A percentile compares a stretch with the other conserved stretches of the same genome.
phyloP scores from a whole-genome alignment of 192 early-diverging fungal genomes.

The Rhizophlyctis rosea region DNA sequence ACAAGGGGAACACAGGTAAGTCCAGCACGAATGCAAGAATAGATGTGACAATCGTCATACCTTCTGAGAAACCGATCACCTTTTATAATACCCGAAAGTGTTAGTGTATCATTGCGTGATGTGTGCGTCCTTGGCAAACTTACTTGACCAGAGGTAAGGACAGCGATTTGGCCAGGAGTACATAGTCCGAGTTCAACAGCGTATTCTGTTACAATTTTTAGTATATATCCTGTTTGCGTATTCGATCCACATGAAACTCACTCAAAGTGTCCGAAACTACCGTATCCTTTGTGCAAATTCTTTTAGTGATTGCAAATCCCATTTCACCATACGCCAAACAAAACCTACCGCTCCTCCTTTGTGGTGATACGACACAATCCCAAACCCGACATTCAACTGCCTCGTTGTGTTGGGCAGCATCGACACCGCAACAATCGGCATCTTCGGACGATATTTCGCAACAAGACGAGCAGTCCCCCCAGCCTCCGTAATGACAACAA shows the following conservation, averaged over 20 bases:
- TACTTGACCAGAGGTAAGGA: slow-evolving; percentile 53
- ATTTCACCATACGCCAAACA: neutral
- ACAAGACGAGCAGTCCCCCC: slow-evolving; percentile 55
- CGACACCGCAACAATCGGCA: slow-evolving; percentile 55
- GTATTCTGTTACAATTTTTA: slow-evolving; percentile 38
- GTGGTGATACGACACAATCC: slow-evolving; percentile 52
- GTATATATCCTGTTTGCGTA: neutral
- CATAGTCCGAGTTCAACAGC: slow-evolving; percentile 48
- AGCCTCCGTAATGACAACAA: slow-evolving; percentile 49
- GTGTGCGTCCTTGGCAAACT: too few species aligned
- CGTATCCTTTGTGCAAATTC: slow-evolving; percentile 11
- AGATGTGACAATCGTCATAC: neutral
- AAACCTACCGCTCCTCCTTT: slow-evolving; percentile 15
- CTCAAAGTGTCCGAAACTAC: slow-evolving; percentile 40
- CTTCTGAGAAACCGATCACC: slow-evolving; percentile 29
- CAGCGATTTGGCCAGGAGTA: slow-evolving; percentile 55
- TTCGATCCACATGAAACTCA: too few species aligned
- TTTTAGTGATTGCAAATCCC: neutral
- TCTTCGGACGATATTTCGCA: slow-evolving; percentile 56
- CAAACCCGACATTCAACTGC: slow-evolving; percentile 52
- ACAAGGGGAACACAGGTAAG: neutral
- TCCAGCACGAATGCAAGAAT: neutral
- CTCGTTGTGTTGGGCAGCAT: slow-evolving; percentile 47
- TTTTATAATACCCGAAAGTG: too few species aligned
- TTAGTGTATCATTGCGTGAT: too few species aligned